Evolutionary conservation across 2,329 filamentous ascomycete genomes (phyloP).

Genomic region (Dactylellina leptospora): DNA sequence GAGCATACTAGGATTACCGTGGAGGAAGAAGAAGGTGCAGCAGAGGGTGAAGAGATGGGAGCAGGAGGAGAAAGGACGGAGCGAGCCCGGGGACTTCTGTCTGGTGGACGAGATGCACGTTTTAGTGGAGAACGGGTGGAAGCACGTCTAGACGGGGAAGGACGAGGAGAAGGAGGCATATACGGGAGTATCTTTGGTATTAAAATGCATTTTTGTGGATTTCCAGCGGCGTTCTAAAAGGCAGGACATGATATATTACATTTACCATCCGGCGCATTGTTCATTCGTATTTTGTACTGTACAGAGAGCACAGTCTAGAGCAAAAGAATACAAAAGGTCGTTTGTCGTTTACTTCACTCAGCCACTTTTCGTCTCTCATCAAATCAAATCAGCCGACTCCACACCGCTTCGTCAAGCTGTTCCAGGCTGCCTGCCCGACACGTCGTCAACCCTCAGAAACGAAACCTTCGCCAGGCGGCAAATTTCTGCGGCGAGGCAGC

Average conservation of each 20-base stretch:
- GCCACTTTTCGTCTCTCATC: no score
- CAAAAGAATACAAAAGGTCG: no score
- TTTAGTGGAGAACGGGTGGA: conserved; percentile 68
- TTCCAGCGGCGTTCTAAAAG: no score
- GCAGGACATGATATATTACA: no score
- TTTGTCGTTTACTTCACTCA: no score
- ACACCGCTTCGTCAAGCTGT: conserved; percentile 7
- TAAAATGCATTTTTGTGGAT: no score
- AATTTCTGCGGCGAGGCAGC: conserved; percentile 19
- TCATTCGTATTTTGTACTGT: no score
- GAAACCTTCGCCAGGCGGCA: conserved; percentile 14
- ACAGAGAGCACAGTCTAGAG: no score
- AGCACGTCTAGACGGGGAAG: no score
- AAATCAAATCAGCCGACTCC: conserved; percentile 10
- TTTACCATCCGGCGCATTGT: no score
- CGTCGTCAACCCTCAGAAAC: conserved; percentile 27
- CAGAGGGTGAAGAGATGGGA: conserved; percentile 62
- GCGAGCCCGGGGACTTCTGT: conserved; percentile 60
- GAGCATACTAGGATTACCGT: conserved; percentile 59
- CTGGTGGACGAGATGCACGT: conserved; percentile 72
- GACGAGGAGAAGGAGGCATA: no score
- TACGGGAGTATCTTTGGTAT: no score
- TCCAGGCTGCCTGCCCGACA: conserved; percentile 31
- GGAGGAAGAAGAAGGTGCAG: conserved; percentile 61
- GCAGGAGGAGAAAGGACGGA: conserved; percentile 62